phyloP scores from a whole-genome alignment of 371 early-diverging fungal genomes.

The Cokeromyces recurvatus region DNA sequence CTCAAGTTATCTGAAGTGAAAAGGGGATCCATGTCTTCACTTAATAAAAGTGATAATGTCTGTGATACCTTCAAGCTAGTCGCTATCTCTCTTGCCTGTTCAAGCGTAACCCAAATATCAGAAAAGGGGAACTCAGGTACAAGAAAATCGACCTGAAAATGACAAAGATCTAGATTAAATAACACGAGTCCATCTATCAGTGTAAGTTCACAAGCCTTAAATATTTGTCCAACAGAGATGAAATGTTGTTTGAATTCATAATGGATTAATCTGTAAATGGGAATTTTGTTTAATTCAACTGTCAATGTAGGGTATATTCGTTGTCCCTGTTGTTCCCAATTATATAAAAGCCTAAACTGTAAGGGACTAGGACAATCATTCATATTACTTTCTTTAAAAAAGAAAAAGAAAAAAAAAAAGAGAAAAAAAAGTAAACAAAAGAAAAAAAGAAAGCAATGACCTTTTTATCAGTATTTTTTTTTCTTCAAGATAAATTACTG shows the following conservation, averaged over 20 bases:
- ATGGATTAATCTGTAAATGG: slow-evolving; percentile 38
- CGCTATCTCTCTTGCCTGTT: slow-evolving; percentile 32
- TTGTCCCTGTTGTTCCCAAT: slow-evolving; percentile 20
- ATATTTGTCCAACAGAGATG: slow-evolving; percentile 38
- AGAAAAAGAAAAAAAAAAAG: too few relatives aligned
- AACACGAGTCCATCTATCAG: slow-evolving; percentile 40
- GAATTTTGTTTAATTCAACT: slow-evolving; percentile 23
- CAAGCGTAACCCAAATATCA: slow-evolving; percentile 37
- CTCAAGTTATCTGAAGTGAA: slow-evolving; percentile 28
- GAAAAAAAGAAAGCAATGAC: too few relatives aligned
- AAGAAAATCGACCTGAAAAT: slow-evolving; percentile 41
- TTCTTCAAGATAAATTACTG: too few relatives aligned
- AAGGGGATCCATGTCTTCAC: slow-evolving; percentile 8
- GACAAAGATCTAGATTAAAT: slow-evolving; percentile 24
- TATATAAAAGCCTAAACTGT: slow-evolving; percentile 33
- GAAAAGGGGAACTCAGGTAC: slow-evolving; percentile 34
- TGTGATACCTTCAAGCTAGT: slow-evolving; percentile 22
- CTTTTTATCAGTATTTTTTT: too few relatives aligned
- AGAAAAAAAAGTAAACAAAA: too few relatives aligned
- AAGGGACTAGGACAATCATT: too few relatives aligned
- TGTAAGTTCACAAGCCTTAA: slow-evolving; percentile 37
- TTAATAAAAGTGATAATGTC: slow-evolving; percentile 18
- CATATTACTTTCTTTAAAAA: too few relatives aligned
- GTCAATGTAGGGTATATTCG: slow-evolving; percentile 37
- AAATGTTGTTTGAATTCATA: slow-evolving; percentile 29